phyloP scores from a whole-genome alignment of 2,329 filamentous ascomycete species.

The Aureobasidium pullulans region DNA sequence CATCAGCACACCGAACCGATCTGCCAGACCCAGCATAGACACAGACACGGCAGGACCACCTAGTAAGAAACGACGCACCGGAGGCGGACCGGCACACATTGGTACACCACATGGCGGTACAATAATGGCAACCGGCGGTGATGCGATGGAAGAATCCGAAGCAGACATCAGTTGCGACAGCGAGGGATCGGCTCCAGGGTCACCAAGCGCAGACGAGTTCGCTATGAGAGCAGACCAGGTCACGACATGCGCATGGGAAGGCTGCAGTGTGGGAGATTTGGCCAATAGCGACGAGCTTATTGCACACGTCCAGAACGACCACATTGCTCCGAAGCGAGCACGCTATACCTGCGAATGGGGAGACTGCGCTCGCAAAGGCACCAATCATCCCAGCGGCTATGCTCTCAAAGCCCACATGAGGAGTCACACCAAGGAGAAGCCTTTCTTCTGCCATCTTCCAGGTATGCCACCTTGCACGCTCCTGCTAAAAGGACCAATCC shows the following conservation, averaged over 20 bases:
- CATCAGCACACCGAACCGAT: conserved; percentile 44
- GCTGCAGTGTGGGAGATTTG: conserved; percentile 41
- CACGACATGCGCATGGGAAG: conserved; percentile 44
- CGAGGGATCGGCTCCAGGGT: conserved; percentile 63
- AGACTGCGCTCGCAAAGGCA: conserved; percentile 79
- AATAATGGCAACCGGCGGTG: conserved; percentile 27
- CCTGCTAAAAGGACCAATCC: background rate
- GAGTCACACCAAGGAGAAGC: conserved; percentile 95
- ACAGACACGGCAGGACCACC: conserved; percentile 28
- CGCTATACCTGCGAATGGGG: conserved; percentile 98
- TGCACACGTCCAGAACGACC: conserved; percentile 65
- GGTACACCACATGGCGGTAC: background rate
- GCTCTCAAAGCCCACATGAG: conserved; percentile 95
- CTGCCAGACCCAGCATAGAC: conserved; percentile 37
- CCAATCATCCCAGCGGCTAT: conserved; percentile 90
- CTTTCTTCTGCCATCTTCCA: conserved; percentile 91
- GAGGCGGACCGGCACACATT: conserved; percentile 11
- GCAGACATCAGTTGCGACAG: conserved; percentile 83
- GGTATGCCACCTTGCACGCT: conserved; percentile 46
- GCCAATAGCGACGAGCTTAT: conserved; percentile 47
- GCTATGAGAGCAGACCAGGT: conserved; percentile 37
- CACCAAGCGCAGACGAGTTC: conserved; percentile 38
- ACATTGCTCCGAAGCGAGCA: conserved; percentile 79
- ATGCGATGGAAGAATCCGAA: conserved; percentile 27
- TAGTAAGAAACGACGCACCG: conserved; percentile 33